Base-by-base conservation (phyloP, 495 filamentous ascomycete species). In the Schizothecium vesticola region DNA sequence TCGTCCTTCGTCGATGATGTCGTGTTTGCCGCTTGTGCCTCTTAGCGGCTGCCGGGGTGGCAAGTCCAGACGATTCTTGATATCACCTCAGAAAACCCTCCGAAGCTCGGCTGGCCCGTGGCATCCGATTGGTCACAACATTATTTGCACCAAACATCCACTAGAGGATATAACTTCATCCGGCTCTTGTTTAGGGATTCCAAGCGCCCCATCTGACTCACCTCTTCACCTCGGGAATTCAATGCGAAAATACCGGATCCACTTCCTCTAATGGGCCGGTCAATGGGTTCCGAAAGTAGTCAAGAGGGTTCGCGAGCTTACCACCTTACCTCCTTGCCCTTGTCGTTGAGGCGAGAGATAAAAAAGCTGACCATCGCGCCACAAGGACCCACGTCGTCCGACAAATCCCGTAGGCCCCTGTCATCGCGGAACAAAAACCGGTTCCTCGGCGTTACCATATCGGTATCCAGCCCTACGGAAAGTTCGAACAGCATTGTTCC, bases 81-180 rank as follows among this genome's bases (percentile, higher is more conserved):
- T 51, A 51, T 51, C 43, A 51, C 43, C 19, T 51, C 43, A 51
- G 43, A 31, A 57, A 25, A n/a, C 19, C 21, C 51, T 57, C 63
- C 51, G 63, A 57, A 13, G 51, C 5, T 65, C 63, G 63, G 51
- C 51, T 55, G 43, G 8, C 24, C 56, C 63, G 51, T 21, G 63
- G 8, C 12, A 65, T 65, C 63, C 63, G 63, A 65, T 65, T 65
- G 63, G 63, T 8, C 6, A 21, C 26, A 11, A 11, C 16, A 19
- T 16, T 16, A 23, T 12, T 55, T 43, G 33, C 29, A 28, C 12
- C 63, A 26, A 24, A 13, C 16, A 19, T 16, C 26, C 61, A 64
- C 29, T 19, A 64, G 31, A 51, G 43, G 43, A 51, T 51, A 51
- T 51, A 51, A 51, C 43, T 51, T 51, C 43, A 51, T 51, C 43